Base-by-base conservation (phyloP, 2,329 filamentous ascomycete species). In the Fusarium ambrosium region DNA sequence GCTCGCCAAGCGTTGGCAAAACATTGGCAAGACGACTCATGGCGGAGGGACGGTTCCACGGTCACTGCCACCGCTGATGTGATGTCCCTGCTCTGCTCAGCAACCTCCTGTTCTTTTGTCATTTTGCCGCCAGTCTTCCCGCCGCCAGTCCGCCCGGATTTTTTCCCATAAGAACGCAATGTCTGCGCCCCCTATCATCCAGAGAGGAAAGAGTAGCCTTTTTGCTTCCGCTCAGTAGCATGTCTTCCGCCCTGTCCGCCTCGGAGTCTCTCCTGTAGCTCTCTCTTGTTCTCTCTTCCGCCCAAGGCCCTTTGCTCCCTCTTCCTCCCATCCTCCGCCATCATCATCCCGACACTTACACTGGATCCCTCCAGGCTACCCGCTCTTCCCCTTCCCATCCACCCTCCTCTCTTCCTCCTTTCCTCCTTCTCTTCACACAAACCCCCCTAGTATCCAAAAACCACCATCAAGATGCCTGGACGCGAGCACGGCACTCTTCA, bases 1-100 rank as follows among this genome's bases (percentile, higher is more conserved):
- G 61, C 43, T 45, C 61, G 61, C 61, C 61, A 63, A 63, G 61
- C 61, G 34, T 63, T 64, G 48, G 62, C 62, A 64, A 43, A 64
- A 64, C 62, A 56, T 64, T 64, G 62, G 48, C 62, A 58, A 64
- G 48, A 56, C 62, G 36, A 37, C 27, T 32, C 62, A 64, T 45
- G 48, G 62, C 48, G 62, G 55, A 64, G 55, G 55, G 62, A 63
- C 60, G 45, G 43, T 51, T 51, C 45, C 61, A 63, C 41, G 41
- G 20, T 20, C 41, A 20, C 41, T 45, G 20, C 41, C 41, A 45
- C 41, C 41, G 45, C 60, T n/a, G 39, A 53, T 29, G 39, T 20
- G 32, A 34, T 34, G 32, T 34, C 32, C 32, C 32, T 29, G 29
- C 37, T 18, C n/a, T 62, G 43, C 36, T 53, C 41, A 11, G 14